Conservation (phyloP, 225 moss, liverwort and hornwort genomes). For the Sphagnum contortum region DNA sequence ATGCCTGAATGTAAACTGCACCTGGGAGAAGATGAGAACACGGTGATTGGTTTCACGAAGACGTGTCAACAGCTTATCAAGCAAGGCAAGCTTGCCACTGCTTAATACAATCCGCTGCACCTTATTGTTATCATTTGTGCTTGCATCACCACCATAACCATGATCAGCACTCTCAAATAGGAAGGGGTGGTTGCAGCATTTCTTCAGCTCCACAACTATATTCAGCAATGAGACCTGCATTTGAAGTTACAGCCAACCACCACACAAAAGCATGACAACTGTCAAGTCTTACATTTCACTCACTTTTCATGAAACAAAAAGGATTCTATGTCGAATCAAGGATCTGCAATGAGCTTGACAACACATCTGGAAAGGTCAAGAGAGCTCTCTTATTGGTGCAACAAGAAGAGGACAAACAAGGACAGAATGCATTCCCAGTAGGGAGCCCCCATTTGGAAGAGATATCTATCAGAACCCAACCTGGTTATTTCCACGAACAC, state of each 20-base stretch:
- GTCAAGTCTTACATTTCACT: too few relatives aligned
- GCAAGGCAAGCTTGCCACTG: constrained; percentile 95
- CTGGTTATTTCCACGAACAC: constrained; percentile 96
- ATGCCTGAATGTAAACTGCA: constrained; percentile 5
- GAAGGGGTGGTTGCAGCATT: constrained; percentile 99
- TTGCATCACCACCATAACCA: constrained; percentile 95
- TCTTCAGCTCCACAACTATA: constrained; percentile 98
- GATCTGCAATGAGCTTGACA: too few relatives aligned
- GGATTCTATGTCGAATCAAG: too few relatives aligned
- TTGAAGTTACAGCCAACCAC: not conserved
- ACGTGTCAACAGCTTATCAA: constrained; percentile 89
- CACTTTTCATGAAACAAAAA: too few relatives aligned
- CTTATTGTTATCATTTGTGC: constrained; percentile 82
- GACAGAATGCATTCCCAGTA: too few relatives aligned
- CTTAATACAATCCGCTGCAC: constrained; percentile 96
- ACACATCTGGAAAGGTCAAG: too few relatives aligned
- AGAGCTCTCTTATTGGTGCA: too few relatives aligned
- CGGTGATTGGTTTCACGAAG: constrained; percentile 92
- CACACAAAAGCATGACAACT: not conserved
- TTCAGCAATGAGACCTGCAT: constrained; percentile 94
- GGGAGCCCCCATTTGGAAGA: too few relatives aligned
- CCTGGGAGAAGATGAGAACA: constrained; percentile 98
- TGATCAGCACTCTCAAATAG: constrained; percentile 97
- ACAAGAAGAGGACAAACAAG: too few relatives aligned
- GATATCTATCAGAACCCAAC: constrained; percentile 11